Base-by-base conservation (phyloP, 2,329 filamentous ascomycete genomes). In the Colletotrichum coccodes region DNA sequence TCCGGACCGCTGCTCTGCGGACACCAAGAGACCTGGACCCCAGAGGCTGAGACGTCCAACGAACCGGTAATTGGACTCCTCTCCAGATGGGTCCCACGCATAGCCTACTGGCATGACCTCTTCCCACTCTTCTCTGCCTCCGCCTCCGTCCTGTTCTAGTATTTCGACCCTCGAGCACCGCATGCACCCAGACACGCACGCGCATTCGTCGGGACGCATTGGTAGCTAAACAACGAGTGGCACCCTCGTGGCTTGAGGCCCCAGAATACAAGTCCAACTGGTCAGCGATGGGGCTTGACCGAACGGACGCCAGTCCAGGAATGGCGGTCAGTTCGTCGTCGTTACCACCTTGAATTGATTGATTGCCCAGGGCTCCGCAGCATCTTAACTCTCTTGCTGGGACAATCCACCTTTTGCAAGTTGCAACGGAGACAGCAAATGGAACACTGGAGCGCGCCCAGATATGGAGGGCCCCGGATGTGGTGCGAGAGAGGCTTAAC, bases 321-420 rank as follows among this genome's bases (percentile, higher is more conserved):
- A 63, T 62, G 64, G 64, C 26, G 52, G 50, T 50, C 59, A 57
- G 63, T 63, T 57, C 54, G 64, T 63, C 21, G 64, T 36, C 46
- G 28, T 47, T 63, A 57, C 52, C 42, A 63, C 64, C 57, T 53
- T 60, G 47, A 21, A 46, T 56, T 32, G 30, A 47, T 26, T 60
- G 36, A 65, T 8, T 54, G 47, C 42, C 50, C 42, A 21, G 21
- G 58, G 49, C 64, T 38, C 64, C 64, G 44, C 64, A 32, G 21
- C 40, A 53, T 30, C 30, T 40, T 46, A n/a, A 59, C 30, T 12
- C 23, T 56, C 53, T 30, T 40, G 52, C 58, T 54, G 32, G 64
- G 46, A 53, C 47, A 59, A 44, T 30, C 65, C 65, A 53, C 46
- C 32, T 46, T 42, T 30, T 53, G 28, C 60, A 53, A 59, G 50